A percentile compares a stretch with the other conserved stretches of the same genome.
These are phyloP conservation scores for Talaromyces sp. DNA, from an alignment of 2,329 filamentous ascomycete species.

Conservation along the genomic window DNA sequence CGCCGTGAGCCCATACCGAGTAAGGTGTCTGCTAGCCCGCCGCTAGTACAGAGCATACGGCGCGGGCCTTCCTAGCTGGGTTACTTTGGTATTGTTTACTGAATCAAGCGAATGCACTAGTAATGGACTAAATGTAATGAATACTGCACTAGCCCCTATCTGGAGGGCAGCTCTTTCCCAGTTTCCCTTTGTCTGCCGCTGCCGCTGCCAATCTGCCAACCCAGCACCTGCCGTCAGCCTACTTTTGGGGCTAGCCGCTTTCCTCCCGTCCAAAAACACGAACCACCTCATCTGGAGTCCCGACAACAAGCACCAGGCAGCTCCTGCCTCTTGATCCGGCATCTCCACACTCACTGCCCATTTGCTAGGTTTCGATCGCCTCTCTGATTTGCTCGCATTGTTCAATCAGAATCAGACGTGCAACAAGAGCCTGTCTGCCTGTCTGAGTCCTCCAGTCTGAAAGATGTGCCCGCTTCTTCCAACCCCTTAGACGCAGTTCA, in stretches of 20 bases:
- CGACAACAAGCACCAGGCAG: not conserved
- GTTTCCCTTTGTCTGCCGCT: not conserved
- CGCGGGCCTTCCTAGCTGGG: not conserved
- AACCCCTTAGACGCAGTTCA: conserved; percentile 10
- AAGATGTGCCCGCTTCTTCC: not conserved
- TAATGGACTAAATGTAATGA: not conserved
- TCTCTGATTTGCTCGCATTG: conserved; percentile 5
- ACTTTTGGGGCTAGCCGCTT: conserved; percentile 4
- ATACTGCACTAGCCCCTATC: conserved; percentile 3
- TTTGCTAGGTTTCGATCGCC: not conserved
- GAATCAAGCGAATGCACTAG: not conserved
- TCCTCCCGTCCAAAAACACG: conserved; percentile 5
- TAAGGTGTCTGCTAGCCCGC: not conserved
- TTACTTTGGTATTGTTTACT: not conserved
- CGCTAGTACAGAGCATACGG: not conserved
- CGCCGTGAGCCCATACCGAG: not conserved
- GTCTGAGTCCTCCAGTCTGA: not conserved
- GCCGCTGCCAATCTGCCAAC: not conserved
- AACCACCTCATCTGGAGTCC: not conserved
- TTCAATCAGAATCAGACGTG: not conserved
- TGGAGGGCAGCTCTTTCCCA: conserved; percentile 7
- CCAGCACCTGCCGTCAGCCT: not conserved
- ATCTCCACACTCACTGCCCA: conserved; percentile 5
- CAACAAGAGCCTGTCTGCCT: not conserved
- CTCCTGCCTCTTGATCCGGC: not conserved